Conservation (phyloP, 108 stramenopile species). For the Cyclotella sp. region DNA sequence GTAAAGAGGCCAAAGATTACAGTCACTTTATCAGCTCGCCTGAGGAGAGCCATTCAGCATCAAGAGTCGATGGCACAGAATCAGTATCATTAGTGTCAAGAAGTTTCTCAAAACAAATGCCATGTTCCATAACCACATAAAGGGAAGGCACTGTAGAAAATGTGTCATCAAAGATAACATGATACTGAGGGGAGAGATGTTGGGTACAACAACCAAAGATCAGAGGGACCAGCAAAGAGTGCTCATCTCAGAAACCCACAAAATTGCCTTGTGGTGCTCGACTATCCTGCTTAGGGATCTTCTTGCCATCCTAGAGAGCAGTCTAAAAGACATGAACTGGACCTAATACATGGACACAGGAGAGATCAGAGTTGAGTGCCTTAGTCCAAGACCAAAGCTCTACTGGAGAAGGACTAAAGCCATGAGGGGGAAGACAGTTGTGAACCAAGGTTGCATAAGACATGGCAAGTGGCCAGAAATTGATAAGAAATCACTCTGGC, state of each 20-base stretch:
- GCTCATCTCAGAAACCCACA: neutral
- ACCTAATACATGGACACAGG: conserved; percentile 18
- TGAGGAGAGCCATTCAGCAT: conserved; percentile 39
- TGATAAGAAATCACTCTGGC: conserved; percentile 29
- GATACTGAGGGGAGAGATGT: conserved; percentile 29
- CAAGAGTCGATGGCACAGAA: too few species aligned
- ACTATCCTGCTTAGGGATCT: neutral
- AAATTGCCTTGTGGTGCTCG: neutral
- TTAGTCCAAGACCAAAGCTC: neutral
- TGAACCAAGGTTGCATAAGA: conserved; percentile 50
- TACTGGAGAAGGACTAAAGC: neutral
- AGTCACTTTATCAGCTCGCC: too few species aligned
- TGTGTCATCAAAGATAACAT: too few species aligned
- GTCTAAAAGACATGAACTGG: conserved; percentile 24
- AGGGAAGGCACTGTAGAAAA: conserved; percentile 38
- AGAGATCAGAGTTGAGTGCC: neutral
- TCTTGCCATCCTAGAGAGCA: conserved; percentile 7
- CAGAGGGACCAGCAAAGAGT: too few species aligned
- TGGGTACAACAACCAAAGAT: neutral
- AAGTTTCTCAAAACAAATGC: neutral
- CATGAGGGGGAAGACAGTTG: too few species aligned
- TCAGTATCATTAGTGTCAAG: neutral
- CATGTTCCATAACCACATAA: too few species aligned
- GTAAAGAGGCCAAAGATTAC: too few species aligned
- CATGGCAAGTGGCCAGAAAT: conserved; percentile 60